A percentile compares a stretch with the other conserved stretches of the same genome.
Evolutionary conservation across 768 basidiomycete genomes (phyloP).

Genomic region (Russula dissimulans): DNA sequence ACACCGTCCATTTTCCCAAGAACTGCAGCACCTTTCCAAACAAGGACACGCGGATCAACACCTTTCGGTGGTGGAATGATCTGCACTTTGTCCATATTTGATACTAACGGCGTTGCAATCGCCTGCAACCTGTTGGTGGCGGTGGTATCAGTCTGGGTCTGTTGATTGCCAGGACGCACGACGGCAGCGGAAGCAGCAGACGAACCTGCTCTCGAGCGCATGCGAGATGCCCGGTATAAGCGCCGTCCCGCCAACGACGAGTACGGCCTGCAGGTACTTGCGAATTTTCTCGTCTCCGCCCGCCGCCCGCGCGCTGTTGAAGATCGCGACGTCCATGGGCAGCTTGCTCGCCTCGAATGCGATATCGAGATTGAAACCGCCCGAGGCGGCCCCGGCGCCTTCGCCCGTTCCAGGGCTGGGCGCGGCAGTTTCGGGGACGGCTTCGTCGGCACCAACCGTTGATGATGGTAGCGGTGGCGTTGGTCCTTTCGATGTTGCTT

Average conservation of each 20-base stretch:
- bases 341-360: conserved; percentile 80
- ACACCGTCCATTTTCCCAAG: conserved; percentile 88
- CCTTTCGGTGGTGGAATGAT: conserved; percentile 94
- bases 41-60: conserved; percentile 78
- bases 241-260: conserved; percentile 81
- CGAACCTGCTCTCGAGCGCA: conserved; percentile 80
- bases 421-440: conserved; percentile 2
- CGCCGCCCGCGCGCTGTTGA: conserved; percentile 82
- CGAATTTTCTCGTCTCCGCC: conserved; percentile 85
- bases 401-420: conserved; percentile 6
- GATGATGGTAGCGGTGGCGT: conserved; percentile 20
- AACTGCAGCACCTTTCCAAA: conserved; percentile 93
- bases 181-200: neutral
- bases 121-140: conserved; percentile 51
- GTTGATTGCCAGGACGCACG: neutral
- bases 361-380: conserved; percentile 57
- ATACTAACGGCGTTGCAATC: conserved; percentile 73
- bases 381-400: conserved; percentile 14
- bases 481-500: conserved; percentile 13
- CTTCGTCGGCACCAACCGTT: conserved; percentile 6
- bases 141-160: neutral
- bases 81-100: conserved; percentile 79
- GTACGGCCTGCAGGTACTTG: conserved; percentile 78
- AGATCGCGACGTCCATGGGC: conserved; percentile 87
- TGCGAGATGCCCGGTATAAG: conserved; percentile 75